A percentile compares a stretch with the other conserved stretches of the same genome.
Evolutionary conservation across 2,329 filamentous ascomycete species (phyloP).

Genomic region (Didymella keratinophila): DNA sequence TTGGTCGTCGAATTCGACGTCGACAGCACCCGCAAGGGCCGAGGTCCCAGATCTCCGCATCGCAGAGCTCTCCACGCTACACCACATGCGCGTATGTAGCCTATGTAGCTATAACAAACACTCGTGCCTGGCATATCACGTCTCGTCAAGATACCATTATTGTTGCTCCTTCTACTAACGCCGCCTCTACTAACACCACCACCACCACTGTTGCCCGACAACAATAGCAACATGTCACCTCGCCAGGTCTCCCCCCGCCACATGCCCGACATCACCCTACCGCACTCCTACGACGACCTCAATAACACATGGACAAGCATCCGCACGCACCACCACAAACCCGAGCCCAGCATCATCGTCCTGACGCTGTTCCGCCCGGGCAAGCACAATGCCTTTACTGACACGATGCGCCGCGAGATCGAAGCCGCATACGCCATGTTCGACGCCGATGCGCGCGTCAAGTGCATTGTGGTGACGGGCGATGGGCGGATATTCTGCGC

Average conservation of each 20-base stretch:
- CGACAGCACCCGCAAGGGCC: slow-evolving; percentile 12
- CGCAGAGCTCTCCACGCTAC: slow-evolving; percentile 1
- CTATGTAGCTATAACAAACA: slow-evolving; percentile 17
- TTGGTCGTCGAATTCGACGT: slow-evolving; percentile 16
- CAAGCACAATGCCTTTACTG: slow-evolving; percentile 74
- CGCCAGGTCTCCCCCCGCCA: slow-evolving; percentile 26
- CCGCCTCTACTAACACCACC: too few relatives aligned
- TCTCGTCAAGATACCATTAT: neutral
- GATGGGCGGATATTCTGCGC: slow-evolving; percentile 62
- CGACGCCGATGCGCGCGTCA: slow-evolving; percentile 63
- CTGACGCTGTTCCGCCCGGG: slow-evolving; percentile 70
- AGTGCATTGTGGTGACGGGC: slow-evolving; percentile 63
- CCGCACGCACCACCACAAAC: slow-evolving; percentile 51
- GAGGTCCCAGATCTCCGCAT: slow-evolving; percentile 19
- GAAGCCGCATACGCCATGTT: slow-evolving; percentile 61
- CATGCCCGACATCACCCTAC: slow-evolving; percentile 41
- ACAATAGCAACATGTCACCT: slow-evolving; percentile 18
- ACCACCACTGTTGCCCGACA: neutral
- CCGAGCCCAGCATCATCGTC: slow-evolving; percentile 64
- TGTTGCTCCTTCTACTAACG: neutral
- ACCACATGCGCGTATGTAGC: slow-evolving; percentile 8
- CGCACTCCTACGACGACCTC: slow-evolving; percentile 51
- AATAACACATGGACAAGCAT: slow-evolving; percentile 47
- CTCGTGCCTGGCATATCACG: neutral
- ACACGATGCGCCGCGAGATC: slow-evolving; percentile 68